These are phyloP conservation scores for Brettanomyces custersianus DNA, from an alignment of 805 yeast genomes.

Conservation along the genomic window DNA sequence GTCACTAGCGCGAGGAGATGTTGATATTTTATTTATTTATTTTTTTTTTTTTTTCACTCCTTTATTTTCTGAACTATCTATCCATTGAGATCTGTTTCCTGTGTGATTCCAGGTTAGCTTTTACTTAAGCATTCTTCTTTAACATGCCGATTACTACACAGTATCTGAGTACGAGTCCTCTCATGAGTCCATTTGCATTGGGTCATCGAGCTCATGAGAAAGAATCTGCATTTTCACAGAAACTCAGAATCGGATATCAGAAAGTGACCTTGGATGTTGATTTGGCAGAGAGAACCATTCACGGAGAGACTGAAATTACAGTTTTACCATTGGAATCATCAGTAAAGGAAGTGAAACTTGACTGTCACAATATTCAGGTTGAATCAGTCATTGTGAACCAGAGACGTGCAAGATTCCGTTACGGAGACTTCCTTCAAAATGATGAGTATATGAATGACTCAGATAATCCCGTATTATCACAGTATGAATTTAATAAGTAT, in stretches of 20 bases:
- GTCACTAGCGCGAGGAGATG: no score
- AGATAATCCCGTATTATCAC: slow-evolving; percentile 21
- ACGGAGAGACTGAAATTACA: slow-evolving; percentile 78
- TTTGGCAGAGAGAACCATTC: slow-evolving; percentile 44
- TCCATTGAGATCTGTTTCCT: no score
- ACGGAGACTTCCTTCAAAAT: slow-evolving; percentile 40
- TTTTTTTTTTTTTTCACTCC: no score
- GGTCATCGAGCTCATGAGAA: slow-evolving; percentile 18
- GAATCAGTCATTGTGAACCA: slow-evolving; percentile 58
- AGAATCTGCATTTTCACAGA: slow-evolving; percentile 26
- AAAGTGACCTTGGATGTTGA: slow-evolving; percentile 75
- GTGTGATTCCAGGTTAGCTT: no score
- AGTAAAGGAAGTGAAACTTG: slow-evolving; percentile 56
- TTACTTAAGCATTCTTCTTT: no score
- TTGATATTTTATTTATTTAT: no score
- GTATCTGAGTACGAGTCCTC: slow-evolving; percentile 3
- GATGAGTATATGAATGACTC: slow-evolving; percentile 26
- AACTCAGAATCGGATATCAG: slow-evolving; percentile 77
- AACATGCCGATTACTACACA: slow-evolving; percentile 1
- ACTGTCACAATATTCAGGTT: slow-evolving; percentile 69
- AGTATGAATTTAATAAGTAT: slow-evolving; percentile 20
- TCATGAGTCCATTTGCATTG: slow-evolving; percentile 14
- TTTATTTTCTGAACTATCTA: no score
- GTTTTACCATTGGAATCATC: slow-evolving; percentile 59
- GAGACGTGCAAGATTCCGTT: slow-evolving; percentile 43